Conservation (phyloP, 2,329 filamentous ascomycete species). For the Achaetomium macrosporum region DNA sequence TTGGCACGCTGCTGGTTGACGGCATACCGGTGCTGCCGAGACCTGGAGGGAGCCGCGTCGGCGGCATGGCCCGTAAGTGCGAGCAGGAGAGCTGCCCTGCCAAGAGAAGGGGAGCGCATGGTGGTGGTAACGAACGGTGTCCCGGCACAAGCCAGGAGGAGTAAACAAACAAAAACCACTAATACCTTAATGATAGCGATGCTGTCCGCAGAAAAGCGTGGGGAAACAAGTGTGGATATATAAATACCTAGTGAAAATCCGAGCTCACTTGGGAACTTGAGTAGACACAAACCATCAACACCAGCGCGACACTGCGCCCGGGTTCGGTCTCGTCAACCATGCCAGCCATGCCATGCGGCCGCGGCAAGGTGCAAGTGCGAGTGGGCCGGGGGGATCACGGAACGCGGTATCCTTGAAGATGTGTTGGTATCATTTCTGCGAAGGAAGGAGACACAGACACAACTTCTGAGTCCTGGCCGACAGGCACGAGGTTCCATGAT, state of each 20-base stretch:
- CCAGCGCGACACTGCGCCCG: too few species aligned
- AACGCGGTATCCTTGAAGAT: background rate
- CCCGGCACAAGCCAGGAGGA: background rate
- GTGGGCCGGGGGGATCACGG: too few species aligned
- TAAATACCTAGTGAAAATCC: too few species aligned
- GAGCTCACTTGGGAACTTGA: too few species aligned
- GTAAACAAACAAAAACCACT: background rate
- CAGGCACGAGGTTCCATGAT: conserved; percentile 5
- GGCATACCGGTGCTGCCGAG: conserved; percentile 14
- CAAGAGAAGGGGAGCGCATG: conserved; percentile 12
- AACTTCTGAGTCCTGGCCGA: background rate
- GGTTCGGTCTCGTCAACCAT: too few species aligned
- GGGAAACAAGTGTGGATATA: too few species aligned
- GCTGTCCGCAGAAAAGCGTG: background rate
- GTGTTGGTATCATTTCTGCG: background rate
- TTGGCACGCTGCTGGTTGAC: conserved; percentile 42
- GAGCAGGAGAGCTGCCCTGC: conserved; percentile 5
- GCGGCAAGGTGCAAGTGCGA: background rate
- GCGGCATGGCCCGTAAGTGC: conserved; percentile 15
- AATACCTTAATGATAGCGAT: background rate
- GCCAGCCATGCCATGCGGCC: background rate
- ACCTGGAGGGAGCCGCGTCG: conserved; percentile 8
- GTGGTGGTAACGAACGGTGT: too few species aligned
- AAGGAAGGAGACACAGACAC: conserved; percentile 4
- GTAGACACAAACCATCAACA: too few species aligned